Percentiles rank a stretch among this genome's conserved stretches.
phyloP scores from a whole-genome alignment of 2,329 filamentous ascomycete genomes.

The Graphilbum sp. region DNA sequence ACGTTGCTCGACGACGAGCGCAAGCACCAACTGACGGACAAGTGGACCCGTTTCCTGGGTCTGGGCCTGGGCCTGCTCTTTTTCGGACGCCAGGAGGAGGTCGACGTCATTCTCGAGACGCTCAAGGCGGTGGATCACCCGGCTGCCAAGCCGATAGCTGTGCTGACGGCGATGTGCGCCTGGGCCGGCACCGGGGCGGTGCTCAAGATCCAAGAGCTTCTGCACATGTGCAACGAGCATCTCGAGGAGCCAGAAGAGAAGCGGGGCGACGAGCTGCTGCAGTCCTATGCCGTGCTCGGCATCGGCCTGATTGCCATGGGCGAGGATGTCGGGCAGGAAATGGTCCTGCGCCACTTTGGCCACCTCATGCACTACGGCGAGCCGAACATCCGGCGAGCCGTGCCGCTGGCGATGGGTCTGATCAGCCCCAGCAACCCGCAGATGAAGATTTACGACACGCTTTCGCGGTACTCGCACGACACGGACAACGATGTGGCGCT shows the following conservation, averaged over 20 bases:
- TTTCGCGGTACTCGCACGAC: conserved; percentile 95
- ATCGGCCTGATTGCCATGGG: conserved; percentile 94
- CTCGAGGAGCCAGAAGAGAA: conserved; percentile 89
- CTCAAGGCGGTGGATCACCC: conserved; percentile 94
- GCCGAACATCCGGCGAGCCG: conserved; percentile 88
- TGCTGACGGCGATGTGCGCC: conserved; percentile 89
- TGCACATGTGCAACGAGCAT: conserved; percentile 96
- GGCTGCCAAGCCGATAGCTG: conserved; percentile 88
- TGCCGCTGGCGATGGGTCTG: conserved; percentile 90
- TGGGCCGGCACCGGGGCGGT: conserved; percentile 97
- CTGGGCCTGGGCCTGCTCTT: conserved; percentile 85
- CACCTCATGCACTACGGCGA: conserved; percentile 99
- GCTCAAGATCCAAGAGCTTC: conserved; percentile 87
- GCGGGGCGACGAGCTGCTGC: conserved; percentile 87
- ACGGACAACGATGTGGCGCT: conserved; percentile 97
- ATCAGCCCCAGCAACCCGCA: conserved; percentile 96
- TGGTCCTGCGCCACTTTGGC: conserved; percentile 93
- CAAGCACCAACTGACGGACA: conserved; percentile 81
- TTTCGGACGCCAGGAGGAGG: conserved; percentile 94
- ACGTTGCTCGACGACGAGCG: conserved; percentile 90
- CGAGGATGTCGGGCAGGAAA: conserved; percentile 95
- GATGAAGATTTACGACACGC: conserved; percentile 98
- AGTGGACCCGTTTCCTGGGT: conserved; percentile 95
- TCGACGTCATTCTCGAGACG: conserved; percentile 94
- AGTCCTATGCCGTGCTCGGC: conserved; percentile 90